Evolutionary conservation across 1,139 yeast genomes (phyloP), one percentile per base, ranked within the genome.

Genomic region (Saccharomyces hybrid): DNA sequence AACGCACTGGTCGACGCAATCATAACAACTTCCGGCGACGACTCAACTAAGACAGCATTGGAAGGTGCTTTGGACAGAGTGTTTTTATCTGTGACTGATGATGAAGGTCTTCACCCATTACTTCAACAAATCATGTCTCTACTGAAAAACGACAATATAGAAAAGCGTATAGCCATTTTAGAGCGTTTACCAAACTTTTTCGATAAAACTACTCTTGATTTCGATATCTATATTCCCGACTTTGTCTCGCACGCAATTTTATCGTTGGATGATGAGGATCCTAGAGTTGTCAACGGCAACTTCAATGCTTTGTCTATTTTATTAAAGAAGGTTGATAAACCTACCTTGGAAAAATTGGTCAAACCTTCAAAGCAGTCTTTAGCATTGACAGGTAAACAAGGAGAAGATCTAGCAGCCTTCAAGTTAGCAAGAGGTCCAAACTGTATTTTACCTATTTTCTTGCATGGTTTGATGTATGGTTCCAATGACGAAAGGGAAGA

Each of bases 401-500:
- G 85, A 1, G 79, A 78, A 63, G 90, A 86, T 50, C 73, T 89
- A 56, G 82, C 87, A 30, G 97, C 90, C 0, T 88, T 91, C 71
- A 72, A 79, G 34, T 65, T 77, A 28, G 95, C 97, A 62, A 86
- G 79, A 72, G 98, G 98, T 51, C 95, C 97, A 59, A 83, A 81
- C 68, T 85, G 96, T 72, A 73, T 95, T 48, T 77, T 95, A 63
- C 99, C 99, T 28, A 82, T 95, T 54, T 93, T 95, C 75, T 76
- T 90, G 63, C 97, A 93, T 70, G 99, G 98, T 58, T 80, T 95
- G 64, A 88, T 93, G 95, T 89, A 90, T 71, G 99, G 99, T 62
- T 81, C 81, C 53, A 77, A 83, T 57, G 93, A 85, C 51, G 93
- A 87, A 67, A 84, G 91, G 71, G 98, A 91, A 70, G 74, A 77